Evolutionary conservation across 192 early-diverging fungal genomes (phyloP).

Genomic region (Rhizoclosmatium sp.): DNA sequence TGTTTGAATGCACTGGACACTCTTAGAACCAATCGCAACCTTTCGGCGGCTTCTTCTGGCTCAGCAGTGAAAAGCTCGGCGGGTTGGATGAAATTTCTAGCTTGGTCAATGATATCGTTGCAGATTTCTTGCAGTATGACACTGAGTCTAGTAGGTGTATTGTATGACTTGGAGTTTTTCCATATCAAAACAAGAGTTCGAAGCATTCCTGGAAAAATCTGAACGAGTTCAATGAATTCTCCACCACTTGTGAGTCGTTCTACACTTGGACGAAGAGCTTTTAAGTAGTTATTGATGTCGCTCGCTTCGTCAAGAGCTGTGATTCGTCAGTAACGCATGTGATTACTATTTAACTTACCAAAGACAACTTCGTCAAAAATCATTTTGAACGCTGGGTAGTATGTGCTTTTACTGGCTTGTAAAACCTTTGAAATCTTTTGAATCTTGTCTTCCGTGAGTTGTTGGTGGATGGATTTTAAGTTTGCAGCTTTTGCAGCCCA

Average conservation of each 20-base stretch:
- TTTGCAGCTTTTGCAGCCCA: constrained; percentile 75
- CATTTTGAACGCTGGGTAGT: constrained; percentile 71
- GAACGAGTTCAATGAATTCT: constrained; percentile 66
- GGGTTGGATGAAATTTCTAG: constrained; percentile 64
- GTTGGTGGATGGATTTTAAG: constrained; percentile 67
- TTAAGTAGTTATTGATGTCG: constrained; percentile 66
- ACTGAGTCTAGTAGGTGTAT: constrained; percentile 64
- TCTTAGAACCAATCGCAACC: constrained; percentile 55
- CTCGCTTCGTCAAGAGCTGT: constrained; percentile 69
- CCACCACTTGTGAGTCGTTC: constrained; percentile 53
- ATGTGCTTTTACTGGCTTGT: constrained; percentile 68
- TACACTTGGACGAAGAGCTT: constrained; percentile 61
- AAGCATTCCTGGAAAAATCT: constrained; percentile 65
- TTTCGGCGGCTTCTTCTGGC: constrained; percentile 69
- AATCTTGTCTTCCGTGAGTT: constrained; percentile 70
- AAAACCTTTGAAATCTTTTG: constrained; percentile 65
- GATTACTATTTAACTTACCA: constrained; percentile 42
- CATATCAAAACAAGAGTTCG: constrained; percentile 64
- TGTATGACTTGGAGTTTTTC: constrained; percentile 66
- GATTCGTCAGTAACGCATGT: not conserved
- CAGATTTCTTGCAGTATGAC: constrained; percentile 69
- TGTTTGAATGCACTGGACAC: constrained; percentile 63
- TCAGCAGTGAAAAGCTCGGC: constrained; percentile 65
- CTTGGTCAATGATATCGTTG: constrained; percentile 73
- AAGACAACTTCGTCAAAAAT: constrained; percentile 72